Percentiles rank a stretch among this genome's conserved stretches.
These are phyloP conservation scores for Tetraselmis chui DNA, from an alignment of 139 green algal species.

Conservation along the genomic window DNA sequence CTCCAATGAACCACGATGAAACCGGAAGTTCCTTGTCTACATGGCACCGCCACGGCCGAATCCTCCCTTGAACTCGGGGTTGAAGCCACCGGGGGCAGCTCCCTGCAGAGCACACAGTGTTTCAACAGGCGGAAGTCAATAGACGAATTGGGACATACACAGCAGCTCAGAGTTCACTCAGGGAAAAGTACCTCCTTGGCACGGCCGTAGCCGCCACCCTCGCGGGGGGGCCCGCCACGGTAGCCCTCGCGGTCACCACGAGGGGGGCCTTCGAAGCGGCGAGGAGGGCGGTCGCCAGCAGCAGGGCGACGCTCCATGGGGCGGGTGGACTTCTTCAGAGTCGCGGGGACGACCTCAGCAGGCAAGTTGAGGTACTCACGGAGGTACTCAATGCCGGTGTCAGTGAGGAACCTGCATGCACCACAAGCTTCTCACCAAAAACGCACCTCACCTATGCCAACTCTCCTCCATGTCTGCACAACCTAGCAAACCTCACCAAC, in stretches of 20 bases:
- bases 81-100: slow-evolving; percentile 47
- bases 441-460: no score
- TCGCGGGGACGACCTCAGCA: slow-evolving; percentile 86
- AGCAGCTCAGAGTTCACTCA: no score
- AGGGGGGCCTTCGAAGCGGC: slow-evolving; percentile 42
- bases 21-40: not conserved
- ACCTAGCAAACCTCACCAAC: no score
- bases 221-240: slow-evolving; percentile 34
- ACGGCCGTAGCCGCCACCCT: slow-evolving; percentile 30
- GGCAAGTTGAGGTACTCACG: slow-evolving; percentile 96
- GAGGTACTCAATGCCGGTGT: slow-evolving; percentile 97
- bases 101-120: slow-evolving; percentile 25
- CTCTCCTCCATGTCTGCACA: no score
- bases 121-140: no score
- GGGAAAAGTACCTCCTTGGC: slow-evolving; percentile 24
- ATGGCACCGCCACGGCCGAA: slow-evolving; percentile 38
- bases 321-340: slow-evolving; percentile 90
- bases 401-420: slow-evolving; percentile 84
- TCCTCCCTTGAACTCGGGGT: slow-evolving; percentile 42
- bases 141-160: no score
- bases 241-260: slow-evolving; percentile 16
- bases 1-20: no score
- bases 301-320: slow-evolving; percentile 41
- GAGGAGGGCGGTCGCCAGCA: slow-evolving; percentile 38
- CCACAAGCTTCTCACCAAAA: no score